Conservation (phyloP, 75 land plant species). For the Larix kaempferi region DNA sequence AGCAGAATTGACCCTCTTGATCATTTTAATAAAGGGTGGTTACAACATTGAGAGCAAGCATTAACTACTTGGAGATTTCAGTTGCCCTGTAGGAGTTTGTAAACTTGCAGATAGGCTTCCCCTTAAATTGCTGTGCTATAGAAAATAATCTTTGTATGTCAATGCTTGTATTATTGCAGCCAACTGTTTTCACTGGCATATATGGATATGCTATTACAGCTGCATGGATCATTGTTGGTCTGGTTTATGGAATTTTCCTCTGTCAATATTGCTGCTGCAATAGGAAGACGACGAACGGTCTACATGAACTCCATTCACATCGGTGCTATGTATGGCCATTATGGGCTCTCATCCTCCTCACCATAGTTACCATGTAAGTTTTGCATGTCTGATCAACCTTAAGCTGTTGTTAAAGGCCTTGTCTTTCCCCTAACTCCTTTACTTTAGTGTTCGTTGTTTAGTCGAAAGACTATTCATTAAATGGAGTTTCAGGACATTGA, state of each 20-base stretch:
- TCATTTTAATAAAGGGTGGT: slow-evolving; percentile 52
- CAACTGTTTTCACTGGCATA: slow-evolving; percentile 54
- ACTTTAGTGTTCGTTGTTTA: too few species aligned
- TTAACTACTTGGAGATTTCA: slow-evolving; percentile 18
- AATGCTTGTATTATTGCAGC: slow-evolving; percentile 26
- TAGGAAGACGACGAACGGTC: slow-evolving; percentile 11
- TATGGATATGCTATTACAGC: slow-evolving; percentile 54
- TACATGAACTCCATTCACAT: slow-evolving; percentile 16
- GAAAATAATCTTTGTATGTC: neutral
- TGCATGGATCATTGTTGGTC: slow-evolving; percentile 52
- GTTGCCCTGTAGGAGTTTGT: neutral
- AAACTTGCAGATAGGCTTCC: too few species aligned
- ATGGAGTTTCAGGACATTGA: too few species aligned
- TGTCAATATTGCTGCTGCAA: slow-evolving; percentile 16
- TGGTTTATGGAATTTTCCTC: slow-evolving; percentile 31
- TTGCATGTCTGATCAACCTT: neutral
- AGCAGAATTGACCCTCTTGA: slow-evolving; percentile 52
- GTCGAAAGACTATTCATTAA: too few species aligned
- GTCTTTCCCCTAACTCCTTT: too few species aligned
- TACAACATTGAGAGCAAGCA: slow-evolving; percentile 62
- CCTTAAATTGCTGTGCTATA: neutral
- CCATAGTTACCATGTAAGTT: slow-evolving; percentile 58
- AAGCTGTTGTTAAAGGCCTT: too few species aligned
- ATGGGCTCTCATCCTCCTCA: slow-evolving; percentile 31
- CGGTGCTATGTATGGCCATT: slow-evolving; percentile 33